phyloP scores from a whole-genome alignment of 768 basidiomycete genomes.

The Agaricus blazei region DNA sequence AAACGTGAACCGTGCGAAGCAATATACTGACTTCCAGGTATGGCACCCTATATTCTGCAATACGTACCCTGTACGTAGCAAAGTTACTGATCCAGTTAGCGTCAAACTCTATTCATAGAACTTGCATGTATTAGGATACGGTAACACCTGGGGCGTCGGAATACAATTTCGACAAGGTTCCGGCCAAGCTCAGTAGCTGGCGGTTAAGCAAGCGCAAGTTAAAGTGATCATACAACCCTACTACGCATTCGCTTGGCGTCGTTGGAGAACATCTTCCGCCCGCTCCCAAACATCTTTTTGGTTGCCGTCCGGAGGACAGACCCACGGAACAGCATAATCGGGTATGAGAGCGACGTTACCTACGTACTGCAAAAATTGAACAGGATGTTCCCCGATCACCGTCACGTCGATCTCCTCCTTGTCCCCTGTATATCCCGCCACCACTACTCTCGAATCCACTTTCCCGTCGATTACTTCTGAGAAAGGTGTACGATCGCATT shows the following conservation, averaged over 20 bases:
- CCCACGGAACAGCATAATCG: constrained; percentile 3
- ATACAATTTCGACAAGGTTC: too few species aligned
- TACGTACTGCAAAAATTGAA: constrained; percentile 2
- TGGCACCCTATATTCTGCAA: too few species aligned
- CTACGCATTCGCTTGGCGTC: not conserved
- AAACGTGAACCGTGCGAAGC: too few species aligned
- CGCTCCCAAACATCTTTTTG: not conserved
- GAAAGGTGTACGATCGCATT: not conserved
- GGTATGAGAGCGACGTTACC: constrained; percentile 1
- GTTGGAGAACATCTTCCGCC: not conserved
- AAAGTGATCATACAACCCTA: not conserved
- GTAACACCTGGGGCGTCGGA: too few species aligned
- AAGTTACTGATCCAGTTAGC: too few species aligned
- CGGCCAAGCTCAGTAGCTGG: too few species aligned
- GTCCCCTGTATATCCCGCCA: not conserved
- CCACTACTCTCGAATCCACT: not conserved
- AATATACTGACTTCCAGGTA: too few species aligned
- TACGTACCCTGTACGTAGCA: too few species aligned
- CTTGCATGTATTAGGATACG: too few species aligned
- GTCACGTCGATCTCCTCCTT: constrained; percentile 3
- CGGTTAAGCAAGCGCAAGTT: too few species aligned
- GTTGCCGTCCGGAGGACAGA: not conserved
- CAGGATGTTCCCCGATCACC: constrained; percentile 1
- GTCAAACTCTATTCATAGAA: too few species aligned
- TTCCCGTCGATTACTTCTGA: constrained; percentile 1